Evolutionary conservation across 257 asterid species (phyloP).

Genomic region (Haberlea rhodopensis): DNA sequence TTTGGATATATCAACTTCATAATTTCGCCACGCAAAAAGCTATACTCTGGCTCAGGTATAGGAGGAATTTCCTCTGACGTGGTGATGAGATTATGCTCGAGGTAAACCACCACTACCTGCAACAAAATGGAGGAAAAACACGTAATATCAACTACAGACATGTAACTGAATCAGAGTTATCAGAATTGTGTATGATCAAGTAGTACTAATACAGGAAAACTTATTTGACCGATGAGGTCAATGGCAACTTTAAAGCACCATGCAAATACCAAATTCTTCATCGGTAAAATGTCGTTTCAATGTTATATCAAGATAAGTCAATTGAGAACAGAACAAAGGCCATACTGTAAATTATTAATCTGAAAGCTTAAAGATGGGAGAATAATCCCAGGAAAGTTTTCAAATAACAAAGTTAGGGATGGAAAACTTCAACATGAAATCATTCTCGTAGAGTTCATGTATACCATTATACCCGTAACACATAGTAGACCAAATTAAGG

Average conservation of each 20-base stretch:
- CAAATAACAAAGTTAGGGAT: neutral
- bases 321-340: neutral
- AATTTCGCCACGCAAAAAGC: constrained; percentile 72
- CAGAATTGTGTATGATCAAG: neutral
- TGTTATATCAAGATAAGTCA: constrained; percentile 15
- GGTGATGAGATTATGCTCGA: constrained; percentile 80
- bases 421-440: constrained; percentile 16
- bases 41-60: constrained; percentile 88
- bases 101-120: constrained; percentile 96
- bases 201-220: neutral
- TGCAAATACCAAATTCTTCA: neutral
- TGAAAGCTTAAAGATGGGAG: neutral
- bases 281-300: neutral
- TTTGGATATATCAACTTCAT: constrained; percentile 69
- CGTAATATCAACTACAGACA: constrained; percentile 18
- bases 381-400: neutral
- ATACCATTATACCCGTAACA: neutral
- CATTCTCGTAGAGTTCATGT: neutral
- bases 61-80: constrained; percentile 94
- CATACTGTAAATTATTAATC: constrained; percentile 10
- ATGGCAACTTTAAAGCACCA: constrained; percentile 6
- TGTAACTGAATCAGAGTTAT: constrained; percentile 14
- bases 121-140: constrained; percentile 25
- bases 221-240: neutral
- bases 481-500: constrained; percentile 4